Percentiles rank a stretch among this genome's conserved stretches.
phyloP scores from a whole-genome alignment of 768 basidiomycete genomes.

The Lactarius quietus region DNA sequence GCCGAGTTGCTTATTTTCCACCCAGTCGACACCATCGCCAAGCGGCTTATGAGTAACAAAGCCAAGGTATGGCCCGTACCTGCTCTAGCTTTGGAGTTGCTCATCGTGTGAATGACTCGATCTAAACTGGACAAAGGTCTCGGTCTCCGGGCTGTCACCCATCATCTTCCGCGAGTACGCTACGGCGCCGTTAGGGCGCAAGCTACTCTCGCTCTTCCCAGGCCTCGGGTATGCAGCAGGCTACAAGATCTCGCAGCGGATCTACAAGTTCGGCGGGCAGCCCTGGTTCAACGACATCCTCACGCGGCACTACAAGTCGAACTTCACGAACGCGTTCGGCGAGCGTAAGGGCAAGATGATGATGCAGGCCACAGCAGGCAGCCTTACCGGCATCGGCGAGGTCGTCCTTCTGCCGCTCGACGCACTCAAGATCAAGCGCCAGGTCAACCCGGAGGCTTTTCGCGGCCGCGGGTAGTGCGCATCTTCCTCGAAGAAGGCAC shows the following conservation, averaged over 20 bases:
- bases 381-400: slow-evolving; percentile 84
- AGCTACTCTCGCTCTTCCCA: slow-evolving; percentile 92
- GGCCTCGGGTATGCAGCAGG: slow-evolving; percentile 98
- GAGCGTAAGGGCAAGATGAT: slow-evolving; percentile 95
- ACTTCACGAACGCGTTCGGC: slow-evolving; percentile 82
- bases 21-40: slow-evolving; percentile 97
- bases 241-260: slow-evolving; percentile 91
- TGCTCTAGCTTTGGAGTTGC: not conserved
- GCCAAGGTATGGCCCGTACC: slow-evolving; percentile 50
- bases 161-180: slow-evolving; percentile 91
- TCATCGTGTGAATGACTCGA: not conserved
- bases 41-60: slow-evolving; percentile 98
- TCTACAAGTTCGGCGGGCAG: slow-evolving; percentile 98
- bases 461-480: slow-evolving; percentile 85
- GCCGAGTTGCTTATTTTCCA: slow-evolving; percentile 95
- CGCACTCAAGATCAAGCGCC: slow-evolving; percentile 96
- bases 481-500: slow-evolving; percentile 92
- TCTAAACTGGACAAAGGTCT: slow-evolving; percentile 44
- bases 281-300: slow-evolving; percentile 96
- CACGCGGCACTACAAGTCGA: slow-evolving; percentile 71
- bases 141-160: slow-evolving; percentile 55
- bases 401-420: slow-evolving; percentile 96
- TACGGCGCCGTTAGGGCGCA: slow-evolving; percentile 56
- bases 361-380: slow-evolving; percentile 92
- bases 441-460: slow-evolving; percentile 98